These are phyloP conservation scores for Penicillium vulpinum DNA, from an alignment of 2,329 filamentous ascomycete species.

Conservation along the genomic window DNA sequence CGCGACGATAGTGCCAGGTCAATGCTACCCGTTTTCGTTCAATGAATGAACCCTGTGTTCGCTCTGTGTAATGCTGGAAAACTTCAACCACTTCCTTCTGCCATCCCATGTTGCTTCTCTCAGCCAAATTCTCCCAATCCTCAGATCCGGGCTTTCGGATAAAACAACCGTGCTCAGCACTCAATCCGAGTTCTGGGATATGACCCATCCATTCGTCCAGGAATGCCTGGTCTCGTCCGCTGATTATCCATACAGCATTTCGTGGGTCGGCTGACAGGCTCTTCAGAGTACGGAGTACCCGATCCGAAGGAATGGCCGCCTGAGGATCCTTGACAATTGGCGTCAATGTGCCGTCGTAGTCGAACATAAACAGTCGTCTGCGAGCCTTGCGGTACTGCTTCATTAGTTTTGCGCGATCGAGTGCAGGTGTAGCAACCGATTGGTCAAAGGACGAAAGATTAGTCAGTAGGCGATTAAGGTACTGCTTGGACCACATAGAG, in stretches of 20 bases:
- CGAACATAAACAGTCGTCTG: constrained; percentile 93
- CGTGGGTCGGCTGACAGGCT: constrained; percentile 73
- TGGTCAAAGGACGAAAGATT: constrained; percentile 77
- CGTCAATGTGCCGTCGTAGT: constrained; percentile 96
- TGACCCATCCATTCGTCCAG: constrained; percentile 89
- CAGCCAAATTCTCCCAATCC: constrained; percentile 86
- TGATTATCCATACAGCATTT: constrained; percentile 98
- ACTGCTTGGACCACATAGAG: constrained; percentile 79
- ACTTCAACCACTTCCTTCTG: constrained; percentile 78
- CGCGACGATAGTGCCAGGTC: constrained; percentile 95
- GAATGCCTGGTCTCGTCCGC: constrained; percentile 89
- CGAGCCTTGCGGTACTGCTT: constrained; percentile 71
- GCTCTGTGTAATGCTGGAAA: constrained; percentile 86
- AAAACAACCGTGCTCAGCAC: constrained; percentile 95
- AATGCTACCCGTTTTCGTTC: constrained; percentile 92
- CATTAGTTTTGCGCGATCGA: constrained; percentile 73
- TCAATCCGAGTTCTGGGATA: constrained; percentile 84
- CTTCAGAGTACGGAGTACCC: constrained; percentile 76
- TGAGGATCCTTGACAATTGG: constrained; percentile 91
- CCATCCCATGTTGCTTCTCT: constrained; percentile 88
- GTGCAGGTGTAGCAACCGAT: constrained; percentile 72
- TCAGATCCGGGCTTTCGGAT: constrained; percentile 75
- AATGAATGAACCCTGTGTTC: constrained; percentile 84
- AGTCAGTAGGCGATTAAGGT: constrained; percentile 74
- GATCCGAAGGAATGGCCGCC: constrained; percentile 82